phyloP scores from a whole-genome alignment of 768 basidiomycete species.

The Psilocybe cyanescens region DNA sequence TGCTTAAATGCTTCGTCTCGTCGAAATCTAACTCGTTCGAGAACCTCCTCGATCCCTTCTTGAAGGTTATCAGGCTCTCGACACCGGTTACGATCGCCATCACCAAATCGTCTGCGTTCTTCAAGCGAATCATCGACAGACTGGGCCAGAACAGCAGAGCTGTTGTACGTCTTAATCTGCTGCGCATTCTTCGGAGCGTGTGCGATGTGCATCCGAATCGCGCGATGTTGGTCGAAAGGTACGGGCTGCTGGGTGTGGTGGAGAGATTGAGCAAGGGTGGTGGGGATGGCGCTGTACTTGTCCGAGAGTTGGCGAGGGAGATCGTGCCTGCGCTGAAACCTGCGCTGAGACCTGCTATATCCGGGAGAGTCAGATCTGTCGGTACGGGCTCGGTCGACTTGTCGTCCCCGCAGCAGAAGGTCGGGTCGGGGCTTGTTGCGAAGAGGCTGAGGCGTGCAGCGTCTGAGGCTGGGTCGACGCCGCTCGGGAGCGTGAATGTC shows the following conservation, averaged over 20 bases:
- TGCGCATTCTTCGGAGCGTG: conserved; percentile 82
- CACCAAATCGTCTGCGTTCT: conserved; percentile 78
- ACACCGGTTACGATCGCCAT: conserved; percentile 73
- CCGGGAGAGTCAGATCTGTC: conserved; percentile 26
- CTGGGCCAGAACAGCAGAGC: conserved; percentile 75
- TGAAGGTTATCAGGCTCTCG: conserved; percentile 89
- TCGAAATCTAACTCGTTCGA: conserved; percentile 93
- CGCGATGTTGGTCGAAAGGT: conserved; percentile 79
- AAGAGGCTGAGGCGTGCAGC: conserved; percentile 70
- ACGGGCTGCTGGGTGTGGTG: conserved; percentile 82
- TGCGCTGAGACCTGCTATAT: conserved; percentile 61
- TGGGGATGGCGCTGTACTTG: conserved; percentile 86
- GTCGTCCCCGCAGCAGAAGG: conserved; percentile 13
- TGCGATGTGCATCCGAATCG: conserved; percentile 92
- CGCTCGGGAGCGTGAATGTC: conserved; percentile 22
- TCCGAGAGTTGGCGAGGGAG: conserved; percentile 86
- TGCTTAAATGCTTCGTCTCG: conserved; percentile 80
- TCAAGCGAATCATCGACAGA: conserved; percentile 85
- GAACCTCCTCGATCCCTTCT: conserved; percentile 87
- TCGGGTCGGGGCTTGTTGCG: conserved; percentile 47
- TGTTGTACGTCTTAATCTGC: conserved; percentile 87
- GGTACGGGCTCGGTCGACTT: conserved; percentile 19
- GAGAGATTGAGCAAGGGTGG: conserved; percentile 73
- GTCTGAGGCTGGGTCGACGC: conserved; percentile 60
- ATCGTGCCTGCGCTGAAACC: conserved; percentile 80